Percentiles rank a stretch among this genome's conserved stretches.
phyloP scores from a whole-genome alignment of 257 asterid genomes.

The Nicotiana undulata region DNA sequence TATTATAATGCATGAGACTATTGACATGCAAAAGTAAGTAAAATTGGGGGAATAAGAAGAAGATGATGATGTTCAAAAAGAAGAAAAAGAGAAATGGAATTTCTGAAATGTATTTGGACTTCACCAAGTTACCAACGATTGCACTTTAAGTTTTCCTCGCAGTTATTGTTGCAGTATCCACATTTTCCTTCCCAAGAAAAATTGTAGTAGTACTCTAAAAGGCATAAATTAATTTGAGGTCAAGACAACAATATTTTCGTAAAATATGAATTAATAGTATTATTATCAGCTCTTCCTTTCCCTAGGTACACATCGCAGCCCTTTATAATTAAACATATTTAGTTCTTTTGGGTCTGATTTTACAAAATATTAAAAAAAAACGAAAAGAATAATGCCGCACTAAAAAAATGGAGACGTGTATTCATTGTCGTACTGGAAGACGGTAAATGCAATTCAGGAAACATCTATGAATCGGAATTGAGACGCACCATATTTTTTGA shows the following conservation, averaged over 20 bases:
- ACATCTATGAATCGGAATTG: too few relatives aligned
- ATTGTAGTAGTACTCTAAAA: not conserved
- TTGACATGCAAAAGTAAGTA: constrained; percentile 26
- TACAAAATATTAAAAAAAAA: too few relatives aligned
- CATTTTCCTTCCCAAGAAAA: constrained; percentile 20
- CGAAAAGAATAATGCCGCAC: too few relatives aligned
- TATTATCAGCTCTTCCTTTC: constrained; percentile 15
- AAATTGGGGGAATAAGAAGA: constrained; percentile 11
- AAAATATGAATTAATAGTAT: not conserved
- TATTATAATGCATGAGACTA: not conserved
- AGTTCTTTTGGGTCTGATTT: too few relatives aligned
- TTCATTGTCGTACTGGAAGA: too few relatives aligned
- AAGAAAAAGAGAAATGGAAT: constrained; percentile 6
- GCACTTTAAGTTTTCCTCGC: not conserved
- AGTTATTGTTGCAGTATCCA: not conserved
- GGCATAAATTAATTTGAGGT: constrained; percentile 17
- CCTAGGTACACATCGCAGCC: too few relatives aligned
- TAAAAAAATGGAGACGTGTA: too few relatives aligned
- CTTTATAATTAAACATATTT: too few relatives aligned
- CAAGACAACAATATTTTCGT: constrained; percentile 15
- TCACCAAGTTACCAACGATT: not conserved
- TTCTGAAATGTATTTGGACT: constrained; percentile 10
- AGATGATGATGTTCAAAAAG: not conserved
- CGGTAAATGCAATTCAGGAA: too few relatives aligned
- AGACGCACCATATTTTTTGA: too few relatives aligned